These are phyloP conservation scores for Diutina siamensis DNA, from an alignment of 1,139 yeast genomes.

Conservation along the genomic window DNA sequence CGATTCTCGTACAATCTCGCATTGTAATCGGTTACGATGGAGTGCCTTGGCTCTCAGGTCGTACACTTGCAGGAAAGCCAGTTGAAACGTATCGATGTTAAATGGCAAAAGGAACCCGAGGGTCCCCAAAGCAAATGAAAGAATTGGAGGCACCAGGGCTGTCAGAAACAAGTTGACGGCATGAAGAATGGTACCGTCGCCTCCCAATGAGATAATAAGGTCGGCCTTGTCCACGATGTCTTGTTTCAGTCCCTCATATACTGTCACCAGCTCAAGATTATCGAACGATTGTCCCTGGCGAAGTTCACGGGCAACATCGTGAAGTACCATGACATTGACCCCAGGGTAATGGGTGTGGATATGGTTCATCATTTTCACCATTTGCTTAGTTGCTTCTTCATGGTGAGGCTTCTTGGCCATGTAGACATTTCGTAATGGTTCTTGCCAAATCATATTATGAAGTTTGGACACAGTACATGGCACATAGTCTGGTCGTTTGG, in stretches of 20 bases:
- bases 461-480: conserved; percentile 2
- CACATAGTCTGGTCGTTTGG: conserved; percentile 2
- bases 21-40: conserved; percentile 67
- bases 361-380: conserved; percentile 50
- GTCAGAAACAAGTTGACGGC: conserved; percentile 59
- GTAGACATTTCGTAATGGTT: conserved; percentile 56
- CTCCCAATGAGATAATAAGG: conserved; percentile 77
- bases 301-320: conserved; percentile 67
- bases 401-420: conserved; percentile 84
- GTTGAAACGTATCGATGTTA: conserved; percentile 49
- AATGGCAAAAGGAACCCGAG: conserved; percentile 85
- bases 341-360: conserved; percentile 50
- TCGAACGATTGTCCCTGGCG: not conserved
- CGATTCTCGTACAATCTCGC: conserved; percentile 46
- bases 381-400: conserved; percentile 48
- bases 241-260: conserved; percentile 10
- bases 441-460: conserved; percentile 33
- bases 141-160: conserved; percentile 71
- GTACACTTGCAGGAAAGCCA: conserved; percentile 57
- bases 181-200: conserved; percentile 86
- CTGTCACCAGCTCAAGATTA: not conserved
- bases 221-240: conserved; percentile 55
- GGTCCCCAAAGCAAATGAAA: conserved; percentile 86
- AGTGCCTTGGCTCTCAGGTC: conserved; percentile 58
- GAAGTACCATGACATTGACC: conserved; percentile 65